Evolutionary conservation across 1,284 basidiomycete genomes (phyloP).

Genomic region (Schizophyllum commune): DNA sequence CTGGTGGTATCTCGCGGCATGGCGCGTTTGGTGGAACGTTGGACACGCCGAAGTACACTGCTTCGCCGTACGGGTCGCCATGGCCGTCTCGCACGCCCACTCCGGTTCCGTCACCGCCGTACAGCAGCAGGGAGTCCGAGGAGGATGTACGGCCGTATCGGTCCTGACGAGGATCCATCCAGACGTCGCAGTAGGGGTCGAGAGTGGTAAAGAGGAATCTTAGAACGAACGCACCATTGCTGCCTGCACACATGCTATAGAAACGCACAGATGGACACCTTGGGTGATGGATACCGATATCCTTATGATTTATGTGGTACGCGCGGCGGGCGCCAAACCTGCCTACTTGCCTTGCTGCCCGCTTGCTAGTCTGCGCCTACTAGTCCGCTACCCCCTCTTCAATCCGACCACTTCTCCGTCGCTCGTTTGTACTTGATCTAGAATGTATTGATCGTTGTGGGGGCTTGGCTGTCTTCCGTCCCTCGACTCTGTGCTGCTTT

Average conservation of each 20-base stretch:
- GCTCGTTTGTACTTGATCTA: background rate
- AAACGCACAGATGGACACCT: background rate
- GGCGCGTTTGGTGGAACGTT: background rate
- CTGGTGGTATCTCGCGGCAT: background rate
- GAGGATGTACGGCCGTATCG: background rate
- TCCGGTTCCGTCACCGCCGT: background rate
- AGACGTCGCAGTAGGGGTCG: background rate
- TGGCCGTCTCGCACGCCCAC: background rate
- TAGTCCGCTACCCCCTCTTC: background rate
- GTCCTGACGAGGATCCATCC: background rate
- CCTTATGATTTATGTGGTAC: background rate
- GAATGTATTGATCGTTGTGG: background rate
- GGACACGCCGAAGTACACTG: background rate
- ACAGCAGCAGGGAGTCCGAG: background rate
- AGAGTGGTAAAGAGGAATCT: background rate
- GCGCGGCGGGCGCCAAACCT: too few species aligned
- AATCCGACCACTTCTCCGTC: background rate
- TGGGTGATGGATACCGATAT: background rate
- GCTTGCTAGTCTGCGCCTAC: background rate
- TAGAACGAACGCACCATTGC: background rate
- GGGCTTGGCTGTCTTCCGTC: background rate
- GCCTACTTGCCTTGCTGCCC: background rate
- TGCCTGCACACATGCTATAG: background rate
- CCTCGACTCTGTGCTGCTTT: background rate
- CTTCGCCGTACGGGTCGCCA: background rate